These are phyloP conservation scores for Raddia guianensis DNA, from an alignment of 176 grass and related monocot genomes.

Conservation along the genomic window DNA sequence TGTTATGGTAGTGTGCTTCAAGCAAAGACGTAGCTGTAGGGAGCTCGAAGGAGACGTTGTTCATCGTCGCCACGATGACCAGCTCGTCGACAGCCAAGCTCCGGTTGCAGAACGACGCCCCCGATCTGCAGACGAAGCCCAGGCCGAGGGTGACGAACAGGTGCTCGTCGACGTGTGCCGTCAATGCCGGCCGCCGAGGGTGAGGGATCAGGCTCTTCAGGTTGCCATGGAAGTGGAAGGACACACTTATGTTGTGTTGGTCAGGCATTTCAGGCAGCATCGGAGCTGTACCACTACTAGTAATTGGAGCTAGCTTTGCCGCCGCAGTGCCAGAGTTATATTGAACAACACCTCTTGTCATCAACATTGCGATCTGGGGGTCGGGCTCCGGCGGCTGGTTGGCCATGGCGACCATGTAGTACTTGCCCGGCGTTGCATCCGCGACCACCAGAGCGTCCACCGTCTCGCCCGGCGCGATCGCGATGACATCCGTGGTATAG, in stretches of 20 bases:
- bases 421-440: background rate
- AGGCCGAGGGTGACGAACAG: background rate
- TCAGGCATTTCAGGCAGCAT: background rate
- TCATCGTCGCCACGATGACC: slow-evolving; percentile 9
- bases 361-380: background rate
- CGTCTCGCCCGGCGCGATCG: slow-evolving; percentile 18
- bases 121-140: background rate
- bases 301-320: too few species aligned
- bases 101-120: background rate
- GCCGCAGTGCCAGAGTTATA: background rate
- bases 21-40: background rate
- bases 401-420: slow-evolving; percentile 25
- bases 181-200: background rate
- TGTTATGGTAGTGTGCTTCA: background rate
- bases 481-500: slow-evolving; percentile 23
- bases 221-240: slow-evolving; percentile 19
- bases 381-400: background rate
- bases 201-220: background rate
- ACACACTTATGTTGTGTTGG: background rate
- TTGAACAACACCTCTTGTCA: background rate
- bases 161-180: background rate
- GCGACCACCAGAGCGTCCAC: slow-evolving; percentile 29
- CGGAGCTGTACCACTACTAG: background rate
- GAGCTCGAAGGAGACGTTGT: slow-evolving; percentile 25
- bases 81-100: background rate